phyloP scores from a whole-genome alignment of 768 basidiomycete species.

The Termitomyces sp. region DNA sequence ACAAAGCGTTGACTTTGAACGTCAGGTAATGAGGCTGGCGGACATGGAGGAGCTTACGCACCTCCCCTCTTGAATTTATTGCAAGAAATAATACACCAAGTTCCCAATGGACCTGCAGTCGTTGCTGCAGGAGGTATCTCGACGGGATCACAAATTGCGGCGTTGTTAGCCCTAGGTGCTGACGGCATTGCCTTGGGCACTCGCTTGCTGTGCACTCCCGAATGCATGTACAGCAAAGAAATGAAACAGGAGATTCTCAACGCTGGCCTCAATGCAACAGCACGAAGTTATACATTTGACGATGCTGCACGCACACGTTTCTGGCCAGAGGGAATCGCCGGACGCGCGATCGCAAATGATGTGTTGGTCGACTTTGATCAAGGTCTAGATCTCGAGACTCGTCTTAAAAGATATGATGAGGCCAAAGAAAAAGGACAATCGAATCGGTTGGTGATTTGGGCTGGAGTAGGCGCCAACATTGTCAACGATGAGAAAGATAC shows the following conservation, averaged over 20 bases:
- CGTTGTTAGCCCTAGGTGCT: slow-evolving; percentile 46
- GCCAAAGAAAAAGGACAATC: slow-evolving; percentile 14
- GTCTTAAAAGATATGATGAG: slow-evolving; percentile 21
- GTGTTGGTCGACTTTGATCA: slow-evolving; percentile 23
- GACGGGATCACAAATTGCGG: slow-evolving; percentile 44
- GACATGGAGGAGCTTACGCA: slow-evolving; percentile 25
- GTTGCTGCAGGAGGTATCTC: slow-evolving; percentile 60
- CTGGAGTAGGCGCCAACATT: slow-evolving; percentile 35
- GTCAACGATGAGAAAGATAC: slow-evolving; percentile 26
- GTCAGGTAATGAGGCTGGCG: too few relatives aligned
- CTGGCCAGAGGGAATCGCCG: slow-evolving; percentile 40
- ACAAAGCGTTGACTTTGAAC: too few relatives aligned
- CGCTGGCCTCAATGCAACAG: slow-evolving; percentile 25
- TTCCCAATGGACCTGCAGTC: slow-evolving; percentile 34
- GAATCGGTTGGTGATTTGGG: slow-evolving; percentile 33
- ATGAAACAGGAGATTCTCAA: slow-evolving; percentile 19
- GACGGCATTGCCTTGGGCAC: slow-evolving; percentile 53
- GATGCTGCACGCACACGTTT: slow-evolving; percentile 28
- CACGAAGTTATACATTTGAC: slow-evolving; percentile 39
- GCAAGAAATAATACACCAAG: slow-evolving; percentile 32
- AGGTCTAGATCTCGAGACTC: slow-evolving; percentile 26
- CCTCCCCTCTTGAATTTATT: slow-evolving; percentile 46
- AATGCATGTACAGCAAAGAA: slow-evolving; percentile 24
- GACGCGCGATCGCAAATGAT: slow-evolving; percentile 37
- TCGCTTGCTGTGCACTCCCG: slow-evolving; percentile 48